Conservation (phyloP, 352 stramenopile species). For the Phytophthora niederhauseri region DNA sequence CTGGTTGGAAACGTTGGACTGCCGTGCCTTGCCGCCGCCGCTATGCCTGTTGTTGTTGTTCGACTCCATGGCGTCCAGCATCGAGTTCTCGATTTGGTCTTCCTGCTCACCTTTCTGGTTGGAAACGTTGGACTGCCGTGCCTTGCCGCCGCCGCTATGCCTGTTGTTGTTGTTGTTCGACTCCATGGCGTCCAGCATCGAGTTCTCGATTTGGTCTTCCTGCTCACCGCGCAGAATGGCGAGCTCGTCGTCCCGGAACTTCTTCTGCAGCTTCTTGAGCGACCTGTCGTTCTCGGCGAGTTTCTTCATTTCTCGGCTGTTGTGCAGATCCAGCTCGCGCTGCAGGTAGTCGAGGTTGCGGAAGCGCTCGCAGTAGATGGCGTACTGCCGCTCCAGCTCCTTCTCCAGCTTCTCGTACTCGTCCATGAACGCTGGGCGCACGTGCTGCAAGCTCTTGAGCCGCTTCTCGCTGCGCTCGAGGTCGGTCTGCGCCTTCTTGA, state of each 20-base stretch:
- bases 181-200: constrained; percentile 52
- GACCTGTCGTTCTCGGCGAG: constrained; percentile 88
- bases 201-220: constrained; percentile 76
- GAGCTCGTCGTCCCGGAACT: constrained; percentile 92
- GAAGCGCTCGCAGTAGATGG: constrained; percentile 94
- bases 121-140: constrained; percentile 32
- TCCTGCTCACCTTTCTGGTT: constrained; percentile 88
- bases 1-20: constrained; percentile 51
- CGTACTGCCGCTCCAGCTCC: constrained; percentile 96
- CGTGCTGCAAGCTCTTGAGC: constrained; percentile 91
- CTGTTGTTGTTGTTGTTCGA: constrained; percentile 48
- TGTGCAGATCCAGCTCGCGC: constrained; percentile 92
- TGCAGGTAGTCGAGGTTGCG: constrained; percentile 98
- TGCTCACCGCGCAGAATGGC: constrained; percentile 89
- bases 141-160: constrained; percentile 32
- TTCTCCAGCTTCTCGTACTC: constrained; percentile 98
- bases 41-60: constrained; percentile 48
- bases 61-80: constrained; percentile 47
- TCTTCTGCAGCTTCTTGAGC: constrained; percentile 94
- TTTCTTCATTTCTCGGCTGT: constrained; percentile 86
- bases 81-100: constrained; percentile 70
- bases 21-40: constrained; percentile 33
- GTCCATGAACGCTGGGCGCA: constrained; percentile 97
- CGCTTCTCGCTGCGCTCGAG: constrained; percentile 96
- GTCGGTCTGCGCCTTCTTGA: constrained; percentile 95